These are phyloP conservation scores for Colletotrichum sidae DNA, from an alignment of 2,329 filamentous ascomycete species.

Conservation along the genomic window DNA sequence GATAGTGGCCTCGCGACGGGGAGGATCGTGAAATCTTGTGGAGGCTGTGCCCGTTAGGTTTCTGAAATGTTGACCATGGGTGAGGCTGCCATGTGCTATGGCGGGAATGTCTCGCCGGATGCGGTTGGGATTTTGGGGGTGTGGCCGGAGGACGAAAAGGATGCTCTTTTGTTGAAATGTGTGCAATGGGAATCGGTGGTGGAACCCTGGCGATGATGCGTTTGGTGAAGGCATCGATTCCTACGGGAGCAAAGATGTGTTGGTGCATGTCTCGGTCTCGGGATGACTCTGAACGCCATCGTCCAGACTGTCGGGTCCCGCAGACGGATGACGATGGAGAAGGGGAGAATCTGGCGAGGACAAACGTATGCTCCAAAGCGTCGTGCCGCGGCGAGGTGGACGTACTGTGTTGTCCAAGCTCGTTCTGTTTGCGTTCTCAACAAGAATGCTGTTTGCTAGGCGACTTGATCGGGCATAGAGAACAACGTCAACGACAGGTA, in stretches of 20 bases:
- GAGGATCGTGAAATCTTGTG: conserved; percentile 28
- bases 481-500: too few relatives aligned
- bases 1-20: conserved; percentile 7
- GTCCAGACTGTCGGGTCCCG: conserved; percentile 30
- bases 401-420: not conserved
- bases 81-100: conserved; percentile 36
- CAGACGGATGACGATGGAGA: conserved; percentile 27
- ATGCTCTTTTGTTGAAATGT: conserved; percentile 20
- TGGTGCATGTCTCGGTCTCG: conserved; percentile 24
- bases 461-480: too few relatives aligned
- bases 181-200: conserved; percentile 3
- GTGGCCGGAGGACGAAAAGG: not conserved
- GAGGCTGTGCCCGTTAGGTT: conserved; percentile 35
- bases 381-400: not conserved
- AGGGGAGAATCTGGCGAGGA: not conserved
- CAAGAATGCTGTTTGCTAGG: conserved; percentile 10
- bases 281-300: conserved; percentile 22
- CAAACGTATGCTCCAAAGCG: conserved; percentile 16
- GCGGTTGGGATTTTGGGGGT: conserved; percentile 13
- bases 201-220: conserved; percentile 12
- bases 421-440: conserved; percentile 24
- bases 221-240: conserved; percentile 3
- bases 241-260: conserved; percentile 5
- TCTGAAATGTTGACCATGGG: conserved; percentile 16
- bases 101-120: conserved; percentile 29